phyloP scores from a whole-genome alignment of 1,284 basidiomycete species.

The Cryptococcus hybrid region DNA sequence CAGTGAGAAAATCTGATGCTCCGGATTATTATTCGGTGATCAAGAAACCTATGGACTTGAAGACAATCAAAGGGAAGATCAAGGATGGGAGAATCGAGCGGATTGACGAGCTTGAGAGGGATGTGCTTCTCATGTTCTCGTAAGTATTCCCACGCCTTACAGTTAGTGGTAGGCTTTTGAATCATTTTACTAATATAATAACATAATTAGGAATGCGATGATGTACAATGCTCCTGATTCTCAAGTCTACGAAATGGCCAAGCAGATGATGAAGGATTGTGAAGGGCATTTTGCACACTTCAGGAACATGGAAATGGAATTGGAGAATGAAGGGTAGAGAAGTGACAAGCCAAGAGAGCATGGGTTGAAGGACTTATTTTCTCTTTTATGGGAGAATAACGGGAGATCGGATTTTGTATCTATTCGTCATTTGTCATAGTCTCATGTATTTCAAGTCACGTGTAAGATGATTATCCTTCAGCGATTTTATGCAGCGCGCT shows the following conservation, averaged over 20 bases:
- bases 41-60: slow-evolving; percentile 87
- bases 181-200: background rate
- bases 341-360: too few relatives aligned
- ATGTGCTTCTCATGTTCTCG: slow-evolving; percentile 88
- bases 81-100: slow-evolving; percentile 76
- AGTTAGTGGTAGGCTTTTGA: background rate
- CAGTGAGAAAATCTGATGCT: slow-evolving; percentile 77
- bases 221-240: slow-evolving; percentile 87
- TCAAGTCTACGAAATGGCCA: slow-evolving; percentile 82
- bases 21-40: slow-evolving; percentile 88
- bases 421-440: too few relatives aligned
- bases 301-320: slow-evolving; percentile 51
- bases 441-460: too few relatives aligned
- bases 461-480: too few relatives aligned
- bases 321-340: slow-evolving; percentile 6
- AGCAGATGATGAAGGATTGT: slow-evolving; percentile 86
- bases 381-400: too few relatives aligned
- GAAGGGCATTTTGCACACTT: slow-evolving; percentile 73
- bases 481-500: too few relatives aligned
- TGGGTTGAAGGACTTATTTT: too few relatives aligned
- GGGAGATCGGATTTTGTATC: too few relatives aligned
- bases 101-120: slow-evolving; percentile 81
- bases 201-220: slow-evolving; percentile 68
- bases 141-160: slow-evolving; percentile 17
- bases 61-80: slow-evolving; percentile 77